Percentiles rank a stretch among this genome's conserved stretches.
Conservation (phyloP, 306 rosid genomes). For the Quercus ilex region DNA sequence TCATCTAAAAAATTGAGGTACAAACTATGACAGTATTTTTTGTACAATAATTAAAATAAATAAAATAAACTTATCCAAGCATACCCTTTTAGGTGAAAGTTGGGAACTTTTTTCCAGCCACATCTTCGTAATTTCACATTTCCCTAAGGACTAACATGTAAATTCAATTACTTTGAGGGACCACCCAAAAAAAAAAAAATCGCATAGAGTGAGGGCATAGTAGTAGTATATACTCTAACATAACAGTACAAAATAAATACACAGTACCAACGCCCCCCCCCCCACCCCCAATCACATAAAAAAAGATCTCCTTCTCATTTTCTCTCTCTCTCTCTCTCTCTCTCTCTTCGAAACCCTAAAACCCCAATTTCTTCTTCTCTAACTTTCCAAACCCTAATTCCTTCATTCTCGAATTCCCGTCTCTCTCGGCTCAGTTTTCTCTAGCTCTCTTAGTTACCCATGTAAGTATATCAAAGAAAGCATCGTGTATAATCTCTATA, state of each 20-base stretch:
- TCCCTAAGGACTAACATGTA: too few relatives aligned
- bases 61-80: too few relatives aligned
- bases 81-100: too few relatives aligned
- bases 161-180: too few relatives aligned
- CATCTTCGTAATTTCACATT: too few relatives aligned
- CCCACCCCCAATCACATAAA: slow-evolving; percentile 11
- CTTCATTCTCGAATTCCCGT: not conserved
- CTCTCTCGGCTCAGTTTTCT: not conserved
- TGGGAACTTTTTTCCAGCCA: too few relatives aligned
- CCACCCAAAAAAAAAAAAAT: too few relatives aligned
- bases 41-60: too few relatives aligned
- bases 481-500: not conserved
- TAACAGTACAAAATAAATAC: not conserved
- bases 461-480: slow-evolving; percentile 23
- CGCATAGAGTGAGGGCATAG: too few relatives aligned
- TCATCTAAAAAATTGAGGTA: too few relatives aligned
- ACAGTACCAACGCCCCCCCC: not conserved
- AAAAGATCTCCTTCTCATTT: not conserved
- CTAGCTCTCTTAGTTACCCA: slow-evolving; percentile 11
- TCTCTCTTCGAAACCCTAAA: slow-evolving; percentile 39
- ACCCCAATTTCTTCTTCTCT: not conserved
- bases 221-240: not conserved
- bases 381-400: not conserved
- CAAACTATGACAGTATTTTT: too few relatives aligned
- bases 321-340: not conserved